Evolutionary conservation across 164 flowering plant genomes (phyloP).

Genomic region (Brasenia schreberi): DNA sequence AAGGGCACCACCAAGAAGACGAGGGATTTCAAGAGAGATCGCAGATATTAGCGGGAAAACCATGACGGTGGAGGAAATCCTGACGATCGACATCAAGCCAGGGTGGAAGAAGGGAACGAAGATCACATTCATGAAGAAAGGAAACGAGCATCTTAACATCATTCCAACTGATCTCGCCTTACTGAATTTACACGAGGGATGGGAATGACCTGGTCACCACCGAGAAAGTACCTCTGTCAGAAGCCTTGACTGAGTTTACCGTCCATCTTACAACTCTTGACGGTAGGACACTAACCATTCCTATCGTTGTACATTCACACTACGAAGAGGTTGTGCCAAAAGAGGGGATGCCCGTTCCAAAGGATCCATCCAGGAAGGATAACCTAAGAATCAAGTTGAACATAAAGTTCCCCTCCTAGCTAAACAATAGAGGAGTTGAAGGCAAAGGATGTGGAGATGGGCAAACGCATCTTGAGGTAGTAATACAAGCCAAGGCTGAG

Average conservation of each 20-base stretch:
- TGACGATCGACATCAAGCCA: constrained; percentile 53
- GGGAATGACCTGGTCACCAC: constrained; percentile 59
- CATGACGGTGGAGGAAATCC: constrained; percentile 39
- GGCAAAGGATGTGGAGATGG: too few species aligned
- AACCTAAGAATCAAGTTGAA: constrained; percentile 65
- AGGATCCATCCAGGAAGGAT: constrained; percentile 57
- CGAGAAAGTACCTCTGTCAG: constrained; percentile 41
- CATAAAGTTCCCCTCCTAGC: constrained; percentile 48
- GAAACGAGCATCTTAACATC: constrained; percentile 35
- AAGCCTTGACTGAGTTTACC: constrained; percentile 58
- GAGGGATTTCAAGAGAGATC: constrained; percentile 54
- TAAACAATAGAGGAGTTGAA: too few species aligned
- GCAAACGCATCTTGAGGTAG: too few species aligned
- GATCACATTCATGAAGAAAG: constrained; percentile 47
- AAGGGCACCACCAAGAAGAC: constrained; percentile 52
- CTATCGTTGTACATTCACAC: constrained; percentile 47
- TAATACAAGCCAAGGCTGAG: too few species aligned
- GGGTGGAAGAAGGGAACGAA: constrained; percentile 96
- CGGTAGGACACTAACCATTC: constrained; percentile 51
- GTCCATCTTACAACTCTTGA: constrained; percentile 51
- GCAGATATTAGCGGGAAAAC: constrained; percentile 44
- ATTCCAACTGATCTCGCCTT: constrained; percentile 52
- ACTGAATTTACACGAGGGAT: constrained; percentile 48
- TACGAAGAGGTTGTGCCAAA: constrained; percentile 56
- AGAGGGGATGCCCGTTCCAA: constrained; percentile 80